These are phyloP conservation scores for Debaryomyces sp. DNA, from an alignment of 1,139 yeast genomes.

Conservation along the genomic window DNA sequence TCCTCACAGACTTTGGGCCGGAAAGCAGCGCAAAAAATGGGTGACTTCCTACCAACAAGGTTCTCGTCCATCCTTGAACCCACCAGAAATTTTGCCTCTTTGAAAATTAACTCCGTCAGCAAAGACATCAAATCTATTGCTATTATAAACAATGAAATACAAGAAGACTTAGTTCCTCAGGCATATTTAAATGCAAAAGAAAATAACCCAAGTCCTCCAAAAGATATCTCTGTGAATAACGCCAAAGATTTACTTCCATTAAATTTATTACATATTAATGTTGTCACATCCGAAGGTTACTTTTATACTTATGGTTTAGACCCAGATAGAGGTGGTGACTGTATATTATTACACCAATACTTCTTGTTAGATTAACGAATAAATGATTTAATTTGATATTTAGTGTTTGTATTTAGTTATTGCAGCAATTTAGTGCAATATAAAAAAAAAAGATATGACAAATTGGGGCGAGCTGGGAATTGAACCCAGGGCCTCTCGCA, in stretches of 20 bases:
- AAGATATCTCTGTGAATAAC: constrained; percentile 15
- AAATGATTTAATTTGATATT: not conserved
- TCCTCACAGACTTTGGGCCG: constrained; percentile 63
- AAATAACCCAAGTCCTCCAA: constrained; percentile 13
- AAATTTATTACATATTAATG: constrained; percentile 65
- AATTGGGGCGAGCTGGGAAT: constrained; percentile 21
- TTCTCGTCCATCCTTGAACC: constrained; percentile 90
- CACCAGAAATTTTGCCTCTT: constrained; percentile 89
- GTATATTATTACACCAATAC: constrained; percentile 75
- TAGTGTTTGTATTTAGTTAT: not conserved
- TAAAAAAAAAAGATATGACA: constrained; percentile 15
- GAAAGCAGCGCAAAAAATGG: constrained; percentile 86
- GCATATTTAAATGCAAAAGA: constrained; percentile 28
- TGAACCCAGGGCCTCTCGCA: constrained; percentile 24
- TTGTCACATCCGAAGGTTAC: constrained; percentile 85
- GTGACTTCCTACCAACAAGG: constrained; percentile 81
- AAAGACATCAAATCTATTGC: constrained; percentile 67
- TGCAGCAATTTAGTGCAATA: not conserved
- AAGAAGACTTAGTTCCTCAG: constrained; percentile 40
- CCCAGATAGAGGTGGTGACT: constrained; percentile 91
- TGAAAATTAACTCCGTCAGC: constrained; percentile 73
- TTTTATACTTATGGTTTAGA: constrained; percentile 86
- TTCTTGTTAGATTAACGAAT: constrained; percentile 36
- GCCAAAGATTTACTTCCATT: constrained; percentile 43
- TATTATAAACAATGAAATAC: constrained; percentile 51